Conservation (phyloP, 108 stramenopile genomes). For the Fistulifera solaris region DNA sequence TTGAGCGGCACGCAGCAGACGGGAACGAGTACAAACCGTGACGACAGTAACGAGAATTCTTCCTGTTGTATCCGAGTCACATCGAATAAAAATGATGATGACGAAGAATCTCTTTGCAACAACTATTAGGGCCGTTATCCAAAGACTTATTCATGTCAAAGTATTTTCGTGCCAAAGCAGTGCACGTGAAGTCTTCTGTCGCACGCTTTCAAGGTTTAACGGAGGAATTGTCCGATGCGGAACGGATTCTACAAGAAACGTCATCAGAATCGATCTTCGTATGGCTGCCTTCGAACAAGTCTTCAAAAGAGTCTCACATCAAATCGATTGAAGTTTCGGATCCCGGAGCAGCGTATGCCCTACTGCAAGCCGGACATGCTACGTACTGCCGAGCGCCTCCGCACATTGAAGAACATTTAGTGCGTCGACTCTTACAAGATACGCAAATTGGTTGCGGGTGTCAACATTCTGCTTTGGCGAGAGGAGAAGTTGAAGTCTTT, state of each 20-base stretch:
- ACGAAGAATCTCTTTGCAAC: neutral
- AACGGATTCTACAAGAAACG: conserved; percentile 50
- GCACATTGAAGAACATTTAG: conserved; percentile 61
- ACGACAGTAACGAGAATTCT: too few species aligned
- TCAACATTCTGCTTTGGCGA: conserved; percentile 48
- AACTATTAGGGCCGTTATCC: conserved; percentile 9
- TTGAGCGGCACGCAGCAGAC: too few species aligned
- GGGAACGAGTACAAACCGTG: too few species aligned
- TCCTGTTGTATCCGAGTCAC: too few species aligned
- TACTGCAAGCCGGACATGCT: conserved; percentile 61
- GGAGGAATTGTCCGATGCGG: conserved; percentile 41
- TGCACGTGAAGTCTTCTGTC: conserved; percentile 18
- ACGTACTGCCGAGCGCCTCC: conserved; percentile 89
- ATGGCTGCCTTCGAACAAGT: conserved; percentile 21
- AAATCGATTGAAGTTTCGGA: conserved; percentile 71
- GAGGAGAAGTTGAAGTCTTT: conserved; percentile 90
- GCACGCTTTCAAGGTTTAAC: conserved; percentile 20
- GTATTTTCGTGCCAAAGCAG: conserved; percentile 20
- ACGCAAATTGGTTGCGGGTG: conserved; percentile 71
- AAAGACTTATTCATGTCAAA: conserved; percentile 9
- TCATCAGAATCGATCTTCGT: conserved; percentile 4
- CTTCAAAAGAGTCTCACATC: conserved; percentile 28
- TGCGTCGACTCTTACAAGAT: conserved; percentile 39
- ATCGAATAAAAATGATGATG: too few species aligned
- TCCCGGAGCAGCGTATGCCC: conserved; percentile 52